Evolutionary conservation across 139 green algal species (phyloP), one percentile per base, ranked within the genome.

Genomic region (Marvania coccoides): DNA sequence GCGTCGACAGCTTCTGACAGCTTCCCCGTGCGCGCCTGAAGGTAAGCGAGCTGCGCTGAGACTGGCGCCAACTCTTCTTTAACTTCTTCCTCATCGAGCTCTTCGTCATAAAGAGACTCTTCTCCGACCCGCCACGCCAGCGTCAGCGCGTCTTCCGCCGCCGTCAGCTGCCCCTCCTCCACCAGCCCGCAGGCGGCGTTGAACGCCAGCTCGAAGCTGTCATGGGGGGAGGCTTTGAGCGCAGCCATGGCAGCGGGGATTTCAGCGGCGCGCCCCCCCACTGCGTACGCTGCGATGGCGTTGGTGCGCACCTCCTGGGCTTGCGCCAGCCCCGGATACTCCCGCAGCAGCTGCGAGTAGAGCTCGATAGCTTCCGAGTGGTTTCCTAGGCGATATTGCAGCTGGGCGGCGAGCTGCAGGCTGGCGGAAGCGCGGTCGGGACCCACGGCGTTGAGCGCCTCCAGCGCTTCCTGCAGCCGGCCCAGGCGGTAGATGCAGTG

Each of bases 21-120:
- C 29, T 55, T 30, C 23, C 23, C 12, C 6, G 29, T 9, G 28
- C 35, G 4, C 36, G 59, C 69, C 39, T 46, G 33, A 45, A 93
- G 71, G 65, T 89, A 94, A 1, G 81, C 85, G 46, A 96, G 75
- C 78, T 96, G 91, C 33, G 79, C 79, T 3, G 73, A 75, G 12
- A 97, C 47, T 0, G 91, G 89, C 3, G 82, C 79, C 47, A 97
- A 76, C 84, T 97, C 91, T 10, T 81, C 74, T 42, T 87, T 83
- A 30, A 97, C 77, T 74, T 97, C 85, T 54, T 91, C 85, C 66
- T 91, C 87, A 0, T 48, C 76, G 12, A 90, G 58, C 6, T 96
- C 91, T 61, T 97, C 91, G 26, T 91, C 84, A 54, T 87, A 86
- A 61, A 97, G 73, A 13, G 80, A 75, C 74, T 97, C 91, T 30